Evolutionary conservation across 2,329 filamentous ascomycete species (phyloP), one percentile per base, ranked within the genome.

Genomic region (Penicillium sp.): DNA sequence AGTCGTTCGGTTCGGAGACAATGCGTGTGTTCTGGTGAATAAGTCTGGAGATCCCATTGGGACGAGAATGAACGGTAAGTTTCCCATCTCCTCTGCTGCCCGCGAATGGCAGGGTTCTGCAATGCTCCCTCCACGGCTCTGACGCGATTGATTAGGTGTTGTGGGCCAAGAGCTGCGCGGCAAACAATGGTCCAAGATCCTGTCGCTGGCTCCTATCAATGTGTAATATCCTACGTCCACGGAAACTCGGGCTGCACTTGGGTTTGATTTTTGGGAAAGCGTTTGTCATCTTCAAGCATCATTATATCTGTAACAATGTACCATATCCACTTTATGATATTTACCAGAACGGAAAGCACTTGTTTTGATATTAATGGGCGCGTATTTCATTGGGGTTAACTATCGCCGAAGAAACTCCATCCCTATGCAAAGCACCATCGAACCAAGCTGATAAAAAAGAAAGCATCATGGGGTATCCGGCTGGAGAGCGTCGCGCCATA

Each of bases 161-260:
- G 93, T 98, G 39, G 93, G 90, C 50, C 80, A 84, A 28, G 93
- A 98, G 76, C 73, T 98, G 69, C 84, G 88, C 67, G 82, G 88
- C 67, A 93, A 88, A 78, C 86, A 95, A 74, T 98, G 93, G 93
- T 95, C 90, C 63, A 98, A 97, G 81, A 97, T 98, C 63, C 73
- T 98, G 66, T 95, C 88, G 60, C 81, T 98, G 79, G 93, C 93
- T 46, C 91, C 93, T 40, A 83, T 86, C 80, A 82, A 88, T 71
- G 73, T 87, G 67, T 87, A 79, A 70, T 53, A 61, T 66, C 67
- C 66, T 32, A 7, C 29, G 29, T 32, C 29, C 29, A 32, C 29
- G 29, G 29, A 35, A 18, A 18, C 43, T 13, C 8, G 43, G 34
- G 66, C 57, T 55, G 41, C 33, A 37, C 37, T 47, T 46, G 48